Percentiles rank a stretch among this genome's conserved stretches.
Conservation (phyloP, 1,284 basidiomycete genomes). For the Amylostereum areolatum region DNA sequence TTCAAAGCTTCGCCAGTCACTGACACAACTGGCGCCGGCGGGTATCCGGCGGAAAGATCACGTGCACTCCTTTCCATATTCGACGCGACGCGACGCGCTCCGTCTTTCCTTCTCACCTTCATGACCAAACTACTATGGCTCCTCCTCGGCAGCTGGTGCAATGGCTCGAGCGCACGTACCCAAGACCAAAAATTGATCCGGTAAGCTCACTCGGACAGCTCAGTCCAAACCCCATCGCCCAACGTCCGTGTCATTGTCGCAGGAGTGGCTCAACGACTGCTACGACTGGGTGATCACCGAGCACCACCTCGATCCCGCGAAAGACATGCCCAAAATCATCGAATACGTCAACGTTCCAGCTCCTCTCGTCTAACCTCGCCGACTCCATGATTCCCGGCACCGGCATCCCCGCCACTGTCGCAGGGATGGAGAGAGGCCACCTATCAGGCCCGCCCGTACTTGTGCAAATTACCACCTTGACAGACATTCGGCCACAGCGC, state of each 20-base stretch:
- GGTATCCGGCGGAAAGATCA: no score
- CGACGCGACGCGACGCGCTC: no score
- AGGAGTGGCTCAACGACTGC: slow-evolving; percentile 74
- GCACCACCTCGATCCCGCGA: slow-evolving; percentile 37
- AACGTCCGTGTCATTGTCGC: not conserved
- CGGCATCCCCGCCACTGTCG: slow-evolving; percentile 50
- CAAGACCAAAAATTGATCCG: slow-evolving; percentile 20
- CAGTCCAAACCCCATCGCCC: not conserved
- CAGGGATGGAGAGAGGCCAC: slow-evolving; percentile 25
- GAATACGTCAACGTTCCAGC: slow-evolving; percentile 54
- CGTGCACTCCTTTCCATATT: no score
- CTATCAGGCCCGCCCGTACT: slow-evolving; percentile 45
- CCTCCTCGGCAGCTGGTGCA: slow-evolving; percentile 16
- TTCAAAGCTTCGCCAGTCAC: not conserved
- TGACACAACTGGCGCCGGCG: no score
- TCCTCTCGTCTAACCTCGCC: slow-evolving; percentile 62
- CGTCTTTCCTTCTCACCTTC: not conserved
- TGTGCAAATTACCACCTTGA: slow-evolving; percentile 67
- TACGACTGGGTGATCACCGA: slow-evolving; percentile 55
- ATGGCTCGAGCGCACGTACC: slow-evolving; percentile 20
- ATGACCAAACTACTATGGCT: slow-evolving; percentile 9
- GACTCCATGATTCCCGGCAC: slow-evolving; percentile 67
- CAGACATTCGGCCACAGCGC: slow-evolving; percentile 72
- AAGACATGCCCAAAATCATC: slow-evolving; percentile 42
- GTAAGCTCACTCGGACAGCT: slow-evolving; percentile 9